Conservation (phyloP, 805 yeast genomes). For the Monosporozyma aquatica region DNA sequence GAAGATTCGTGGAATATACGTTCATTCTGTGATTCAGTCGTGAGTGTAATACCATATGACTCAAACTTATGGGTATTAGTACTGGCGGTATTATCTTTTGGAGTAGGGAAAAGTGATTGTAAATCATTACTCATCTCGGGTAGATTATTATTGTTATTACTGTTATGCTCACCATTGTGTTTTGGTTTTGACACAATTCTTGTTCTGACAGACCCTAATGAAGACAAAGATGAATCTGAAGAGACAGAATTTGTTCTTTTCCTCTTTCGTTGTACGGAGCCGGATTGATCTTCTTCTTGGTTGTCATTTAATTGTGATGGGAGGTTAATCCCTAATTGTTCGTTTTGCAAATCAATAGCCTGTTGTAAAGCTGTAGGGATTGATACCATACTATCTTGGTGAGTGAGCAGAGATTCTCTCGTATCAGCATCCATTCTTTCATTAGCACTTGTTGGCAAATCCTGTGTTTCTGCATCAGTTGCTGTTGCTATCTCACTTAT, state of each 20-base stretch:
- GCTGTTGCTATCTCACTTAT: not conserved
- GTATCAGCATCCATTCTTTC: not conserved
- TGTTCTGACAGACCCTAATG: not conserved
- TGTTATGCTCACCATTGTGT: not conserved
- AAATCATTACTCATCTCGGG: too few relatives aligned
- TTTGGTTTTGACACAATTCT: not conserved
- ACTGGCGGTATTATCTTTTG: too few relatives aligned
- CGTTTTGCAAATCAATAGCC: slow-evolving; percentile 1
- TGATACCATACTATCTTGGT: not conserved
- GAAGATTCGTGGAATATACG: slow-evolving; percentile 12
- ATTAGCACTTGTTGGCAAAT: not conserved
- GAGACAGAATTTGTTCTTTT: not conserved
- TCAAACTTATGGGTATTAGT: too few relatives aligned
- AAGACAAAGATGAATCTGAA: not conserved
- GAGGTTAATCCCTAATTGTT: slow-evolving; percentile 1
- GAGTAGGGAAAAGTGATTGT: too few relatives aligned
- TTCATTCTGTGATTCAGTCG: too few relatives aligned
- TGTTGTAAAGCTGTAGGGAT: slow-evolving; percentile 2
- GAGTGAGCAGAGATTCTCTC: not conserved
- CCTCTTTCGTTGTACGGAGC: not conserved
- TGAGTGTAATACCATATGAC: too few relatives aligned
- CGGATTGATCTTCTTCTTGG: not conserved
- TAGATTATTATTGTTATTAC: not conserved
- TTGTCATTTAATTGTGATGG: not conserved
- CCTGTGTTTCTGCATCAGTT: not conserved